Evolutionary conservation across 306 rosid genomes (phyloP), one percentile per base, ranked within the genome.

Genomic region (Trifolium repens): DNA sequence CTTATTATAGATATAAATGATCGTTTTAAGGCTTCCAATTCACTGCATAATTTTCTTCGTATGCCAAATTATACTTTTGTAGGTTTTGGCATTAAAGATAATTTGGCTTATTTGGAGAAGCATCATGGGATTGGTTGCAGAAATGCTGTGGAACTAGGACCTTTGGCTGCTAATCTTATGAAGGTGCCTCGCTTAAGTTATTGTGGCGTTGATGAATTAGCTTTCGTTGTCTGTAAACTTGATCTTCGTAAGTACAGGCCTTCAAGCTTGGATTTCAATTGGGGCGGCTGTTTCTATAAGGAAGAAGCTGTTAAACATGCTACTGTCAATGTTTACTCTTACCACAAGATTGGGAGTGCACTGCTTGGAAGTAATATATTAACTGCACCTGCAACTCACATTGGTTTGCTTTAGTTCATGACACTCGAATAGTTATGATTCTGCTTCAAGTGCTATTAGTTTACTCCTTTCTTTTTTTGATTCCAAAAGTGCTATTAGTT

Each of bases 271-370:
- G 34, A 4, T 9, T 32, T 49, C 0, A 14, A 27, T 46, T 47
- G 73, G 44, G 44, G 3, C 5, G 1, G 0, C 0, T 0, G 0
- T 30, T 0, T 2, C 0, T 27, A 4, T 9, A 14, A 8, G n/a
- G 15, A 1, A 4, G 0, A 47, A 22, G 60, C 12, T 3, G 30
- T 26, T 49, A 49, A 69, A 69, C 46, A 30, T 27, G 71, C 60
- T 27, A 30, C 73, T 9, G 12, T 47, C 17, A 64, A 63, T 60
- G 64, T 26, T 12, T 58, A 59, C 40, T 59, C 65, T 12, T 59
- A 26, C 12, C 13, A 59, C 40, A 8, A 1, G 17, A 59, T 59
- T 2, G 65, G 65, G 4, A 11, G 9, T 9, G 6, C 54, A 4
- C 15, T 47, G 16, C 19, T 9, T 42, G 47, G 47, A 47, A 47